Evolutionary conservation across 768 basidiomycete species (phyloP).

Genomic region (Hemileccinum impolitum): DNA sequence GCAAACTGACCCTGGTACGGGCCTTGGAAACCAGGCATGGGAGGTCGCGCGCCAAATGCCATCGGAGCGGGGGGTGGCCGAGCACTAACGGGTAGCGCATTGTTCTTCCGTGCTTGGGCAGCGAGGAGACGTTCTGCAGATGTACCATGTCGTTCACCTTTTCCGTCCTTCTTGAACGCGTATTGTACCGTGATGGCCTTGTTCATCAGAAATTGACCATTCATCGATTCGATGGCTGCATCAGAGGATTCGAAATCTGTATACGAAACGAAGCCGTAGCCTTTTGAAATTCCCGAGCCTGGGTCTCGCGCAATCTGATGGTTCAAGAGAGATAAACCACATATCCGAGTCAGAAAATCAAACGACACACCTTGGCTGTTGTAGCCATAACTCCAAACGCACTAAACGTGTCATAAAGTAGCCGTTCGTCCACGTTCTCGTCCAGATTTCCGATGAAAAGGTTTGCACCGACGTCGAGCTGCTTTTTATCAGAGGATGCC

Average conservation of each 20-base stretch:
- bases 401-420: constrained; percentile 93
- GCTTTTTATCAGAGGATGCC: constrained; percentile 98
- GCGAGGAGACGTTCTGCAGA: constrained; percentile 95
- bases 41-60: constrained; percentile 63
- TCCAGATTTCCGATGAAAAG: constrained; percentile 95
- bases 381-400: constrained; percentile 93
- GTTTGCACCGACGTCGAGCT: constrained; percentile 96
- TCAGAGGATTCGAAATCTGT: constrained; percentile 98
- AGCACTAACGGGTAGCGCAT: constrained; percentile 75
- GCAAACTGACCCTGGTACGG: constrained; percentile 93
- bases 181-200: constrained; percentile 97
- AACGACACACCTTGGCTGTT: constrained; percentile 65
- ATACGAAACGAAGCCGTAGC: constrained; percentile 96
- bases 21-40: constrained; percentile 68
- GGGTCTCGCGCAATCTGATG: constrained; percentile 88
- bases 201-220: constrained; percentile 96
- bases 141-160: constrained; percentile 96
- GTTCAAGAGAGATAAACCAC: constrained; percentile 4
- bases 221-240: constrained; percentile 95
- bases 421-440: constrained; percentile 89
- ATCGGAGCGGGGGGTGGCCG: constrained; percentile 76
- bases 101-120: constrained; percentile 93
- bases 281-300: constrained; percentile 80
- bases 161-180: constrained; percentile 99
- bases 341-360: not conserved